Base-by-base conservation (phyloP, 1,139 yeast species). In the Lodderomyces pseudojiufengensis region DNA sequence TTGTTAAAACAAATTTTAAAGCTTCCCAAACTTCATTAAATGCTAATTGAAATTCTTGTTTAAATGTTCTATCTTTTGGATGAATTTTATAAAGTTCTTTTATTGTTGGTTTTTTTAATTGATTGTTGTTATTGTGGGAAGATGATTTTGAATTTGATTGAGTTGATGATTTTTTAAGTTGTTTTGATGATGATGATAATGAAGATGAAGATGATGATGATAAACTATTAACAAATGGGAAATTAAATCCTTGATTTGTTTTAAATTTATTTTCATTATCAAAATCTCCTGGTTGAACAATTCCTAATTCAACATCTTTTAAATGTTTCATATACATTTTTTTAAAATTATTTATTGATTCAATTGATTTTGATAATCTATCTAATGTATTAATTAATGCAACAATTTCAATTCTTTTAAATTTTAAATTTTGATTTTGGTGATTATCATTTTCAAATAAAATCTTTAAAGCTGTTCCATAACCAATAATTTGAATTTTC, bases 401-500 rank as follows among this genome's bases (percentile, higher is more conserved):
- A 35, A 90, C 94, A 41, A 94, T 64, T 61, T 92, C 99, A 42
- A 86, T 80, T 50, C 95, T 80, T 36, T 90, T 78, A 52, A 88
- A 73, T 39, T 69, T 65, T 43, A 67, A 56, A 32, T 38, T 45
- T 27, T 68, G 61, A 31, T 61, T 64, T 33, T 13, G 14, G 66
- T 52, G 54, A 9, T 65, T 70, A 24, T 78, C 80, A 41, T 84
- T 74, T 57, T 92, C 98, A 55, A 92, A 87, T 42, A 92, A 65
- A 18, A 90, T 74, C 61, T 92, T 92, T 54, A 94, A 73, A 2
- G 97, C 95, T 13, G 98, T 92, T 16, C 97, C 98, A 57, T 92
- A 92, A 18, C 98, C 98, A 14, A 94, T 87, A 2, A 95, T 87
- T 65, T 92, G 98, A 20, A 92, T 76, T 60, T 94, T 92, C 12